Evolutionary conservation across 306 rosid genomes (phyloP).

Genomic region (Quercus parvula): DNA sequence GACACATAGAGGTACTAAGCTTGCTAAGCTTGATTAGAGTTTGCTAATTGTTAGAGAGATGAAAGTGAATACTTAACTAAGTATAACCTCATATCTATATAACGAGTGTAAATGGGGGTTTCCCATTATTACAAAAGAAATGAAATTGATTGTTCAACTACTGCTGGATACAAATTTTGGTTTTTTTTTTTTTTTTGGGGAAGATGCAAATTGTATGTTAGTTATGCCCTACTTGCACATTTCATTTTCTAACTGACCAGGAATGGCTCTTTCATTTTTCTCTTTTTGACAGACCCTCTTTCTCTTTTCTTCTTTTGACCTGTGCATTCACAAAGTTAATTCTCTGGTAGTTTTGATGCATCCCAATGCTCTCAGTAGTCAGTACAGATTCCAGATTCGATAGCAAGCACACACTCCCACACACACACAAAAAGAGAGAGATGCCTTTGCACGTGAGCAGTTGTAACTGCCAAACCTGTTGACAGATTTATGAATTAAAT

Average conservation of each 20-base stretch:
- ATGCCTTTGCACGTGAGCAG: slow-evolving; percentile 45
- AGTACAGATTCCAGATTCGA: slow-evolving; percentile 3
- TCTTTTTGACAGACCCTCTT: slow-evolving; percentile 21
- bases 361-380: background rate
- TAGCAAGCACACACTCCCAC: background rate
- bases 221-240: background rate
- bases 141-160: slow-evolving; percentile 23
- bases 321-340: slow-evolving; percentile 11
- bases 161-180: background rate
- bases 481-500: slow-evolving; percentile 13
- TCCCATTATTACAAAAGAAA: slow-evolving; percentile 15
- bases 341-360: background rate
- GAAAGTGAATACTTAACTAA: slow-evolving; percentile 15
- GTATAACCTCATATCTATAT: background rate
- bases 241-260: background rate
- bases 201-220: background rate
- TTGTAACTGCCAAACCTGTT: slow-evolving; percentile 27
- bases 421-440: slow-evolving; percentile 26
- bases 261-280: slow-evolving; percentile 8
- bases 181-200: background rate
- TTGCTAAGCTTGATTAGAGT: slow-evolving; percentile 15
- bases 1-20: slow-evolving; percentile 7
- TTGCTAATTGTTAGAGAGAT: slow-evolving; percentile 12
- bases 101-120: background rate
- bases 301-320: slow-evolving; percentile 28